Conservation (phyloP, 495 filamentous ascomycete genomes). For the Hamigera avellanea region DNA sequence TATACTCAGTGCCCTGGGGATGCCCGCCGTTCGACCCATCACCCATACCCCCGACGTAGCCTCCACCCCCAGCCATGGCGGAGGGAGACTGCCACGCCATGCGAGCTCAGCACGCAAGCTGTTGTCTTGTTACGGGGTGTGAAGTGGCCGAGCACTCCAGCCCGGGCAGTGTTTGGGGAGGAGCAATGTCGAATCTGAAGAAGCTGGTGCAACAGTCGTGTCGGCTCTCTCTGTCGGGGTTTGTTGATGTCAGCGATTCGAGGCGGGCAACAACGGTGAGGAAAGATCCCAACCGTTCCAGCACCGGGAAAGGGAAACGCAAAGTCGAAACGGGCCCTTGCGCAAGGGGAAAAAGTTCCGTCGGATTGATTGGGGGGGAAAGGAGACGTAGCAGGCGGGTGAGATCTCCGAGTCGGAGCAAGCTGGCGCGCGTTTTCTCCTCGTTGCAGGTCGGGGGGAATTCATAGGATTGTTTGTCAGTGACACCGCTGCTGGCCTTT, state of each 20-base stretch:
- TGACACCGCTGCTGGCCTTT: slow-evolving; percentile 6
- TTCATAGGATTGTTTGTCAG: no score
- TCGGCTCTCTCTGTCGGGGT: slow-evolving; percentile 5
- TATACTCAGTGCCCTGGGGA: slow-evolving; percentile 90
- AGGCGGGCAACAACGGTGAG: slow-evolving; percentile 12
- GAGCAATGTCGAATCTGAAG: no score
- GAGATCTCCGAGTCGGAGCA: not conserved
- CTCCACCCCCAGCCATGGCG: slow-evolving; percentile 55
- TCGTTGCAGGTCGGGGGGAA: slow-evolving; percentile 6
- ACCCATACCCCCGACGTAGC: slow-evolving; percentile 41
- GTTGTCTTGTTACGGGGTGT: not conserved
- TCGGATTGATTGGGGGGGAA: no score
- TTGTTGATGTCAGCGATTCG: slow-evolving; percentile 2
- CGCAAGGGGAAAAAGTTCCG: no score
- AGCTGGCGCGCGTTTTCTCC: slow-evolving; percentile 10
- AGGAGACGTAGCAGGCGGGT: not conserved
- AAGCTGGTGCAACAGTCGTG: slow-evolving; percentile 7
- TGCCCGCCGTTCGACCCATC: slow-evolving; percentile 46
- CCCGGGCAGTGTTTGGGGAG: no score
- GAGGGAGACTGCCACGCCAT: slow-evolving; percentile 56
- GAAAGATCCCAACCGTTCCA: slow-evolving; percentile 16
- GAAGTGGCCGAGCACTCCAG: not conserved
- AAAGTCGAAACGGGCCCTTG: no score
- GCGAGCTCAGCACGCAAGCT: slow-evolving; percentile 2
- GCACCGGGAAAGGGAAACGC: no score